Evolutionary conservation across 2,329 filamentous ascomycete species (phyloP).

Genomic region (Didymella arachidicola): DNA sequence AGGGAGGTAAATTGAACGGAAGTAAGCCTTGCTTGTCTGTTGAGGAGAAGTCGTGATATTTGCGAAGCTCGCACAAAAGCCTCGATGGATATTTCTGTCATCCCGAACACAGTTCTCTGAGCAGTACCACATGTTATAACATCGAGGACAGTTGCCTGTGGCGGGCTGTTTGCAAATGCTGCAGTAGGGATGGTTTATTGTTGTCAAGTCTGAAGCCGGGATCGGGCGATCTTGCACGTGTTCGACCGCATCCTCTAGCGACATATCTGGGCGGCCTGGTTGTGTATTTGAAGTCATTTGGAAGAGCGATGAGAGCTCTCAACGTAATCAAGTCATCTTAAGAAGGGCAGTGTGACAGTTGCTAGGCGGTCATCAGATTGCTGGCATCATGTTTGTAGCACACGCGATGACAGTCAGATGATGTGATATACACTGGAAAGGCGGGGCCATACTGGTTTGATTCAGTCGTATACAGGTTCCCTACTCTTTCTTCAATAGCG

Average conservation of each 20-base stretch:
- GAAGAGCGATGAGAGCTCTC: neutral
- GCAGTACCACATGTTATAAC: slow-evolving; percentile 2
- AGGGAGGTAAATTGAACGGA: neutral
- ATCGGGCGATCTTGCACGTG: neutral
- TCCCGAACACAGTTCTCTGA: neutral
- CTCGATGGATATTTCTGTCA: neutral
- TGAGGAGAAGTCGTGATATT: neutral
- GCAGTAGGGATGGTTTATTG: neutral
- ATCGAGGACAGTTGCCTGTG: neutral
- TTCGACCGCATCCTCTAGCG: neutral
- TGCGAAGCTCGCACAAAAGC: neutral
- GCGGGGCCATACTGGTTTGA: neutral
- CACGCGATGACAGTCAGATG: neutral
- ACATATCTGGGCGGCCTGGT: neutral
- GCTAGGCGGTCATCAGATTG: neutral
- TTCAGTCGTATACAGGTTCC: neutral
- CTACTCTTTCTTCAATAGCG: slow-evolving; percentile 28
- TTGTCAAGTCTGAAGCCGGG: neutral
- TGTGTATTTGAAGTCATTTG: neutral
- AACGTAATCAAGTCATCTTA: neutral
- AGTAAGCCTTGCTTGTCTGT: neutral
- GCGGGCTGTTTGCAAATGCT: neutral
- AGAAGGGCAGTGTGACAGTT: neutral
- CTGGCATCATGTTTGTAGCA: neutral
- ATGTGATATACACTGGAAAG: neutral